Evolutionary conservation across 805 yeast genomes (phyloP).

Genomic region (Candida maris): DNA sequence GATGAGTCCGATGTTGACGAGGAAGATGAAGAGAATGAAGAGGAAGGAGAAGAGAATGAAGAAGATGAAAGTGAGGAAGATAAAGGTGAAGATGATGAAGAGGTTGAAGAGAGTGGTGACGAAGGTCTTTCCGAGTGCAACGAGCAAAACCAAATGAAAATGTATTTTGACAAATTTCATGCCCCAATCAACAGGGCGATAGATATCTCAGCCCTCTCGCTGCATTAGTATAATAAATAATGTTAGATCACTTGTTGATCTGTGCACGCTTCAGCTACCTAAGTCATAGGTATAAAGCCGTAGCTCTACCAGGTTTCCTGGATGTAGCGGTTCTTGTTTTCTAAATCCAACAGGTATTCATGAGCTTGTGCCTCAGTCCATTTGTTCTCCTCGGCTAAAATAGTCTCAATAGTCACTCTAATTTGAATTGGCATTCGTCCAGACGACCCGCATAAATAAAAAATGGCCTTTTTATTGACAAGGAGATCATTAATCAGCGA

Average conservation of each 20-base stretch:
- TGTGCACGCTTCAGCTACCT: too few species aligned
- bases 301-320: conserved; percentile 98
- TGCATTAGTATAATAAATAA: neutral
- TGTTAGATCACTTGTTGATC: neutral
- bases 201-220: conserved; percentile 1
- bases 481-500: conserved; percentile 50
- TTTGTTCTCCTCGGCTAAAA: conserved; percentile 45
- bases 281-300: too few species aligned
- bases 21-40: conserved; percentile 26
- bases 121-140: neutral
- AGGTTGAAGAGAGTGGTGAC: conserved; percentile 23
- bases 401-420: conserved; percentile 68
- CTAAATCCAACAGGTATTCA: conserved; percentile 53
- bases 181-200: too few species aligned
- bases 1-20: conserved; percentile 23
- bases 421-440: conserved; percentile 89
- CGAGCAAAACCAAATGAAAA: neutral
- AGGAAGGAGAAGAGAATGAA: conserved; percentile 16
- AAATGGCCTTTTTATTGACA: conserved; percentile 49
- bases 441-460: conserved; percentile 88
- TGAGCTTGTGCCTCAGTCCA: conserved; percentile 45
- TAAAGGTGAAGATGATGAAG: conserved; percentile 22
- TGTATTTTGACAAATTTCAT: too few species aligned
- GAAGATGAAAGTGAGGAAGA: conserved; percentile 10
- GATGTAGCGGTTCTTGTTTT: conserved; percentile 60